A percentile compares a stretch with the other conserved stretches of the same genome.
Evolutionary conservation across 768 basidiomycete species (phyloP).

Genomic region (Leccinum boreale): DNA sequence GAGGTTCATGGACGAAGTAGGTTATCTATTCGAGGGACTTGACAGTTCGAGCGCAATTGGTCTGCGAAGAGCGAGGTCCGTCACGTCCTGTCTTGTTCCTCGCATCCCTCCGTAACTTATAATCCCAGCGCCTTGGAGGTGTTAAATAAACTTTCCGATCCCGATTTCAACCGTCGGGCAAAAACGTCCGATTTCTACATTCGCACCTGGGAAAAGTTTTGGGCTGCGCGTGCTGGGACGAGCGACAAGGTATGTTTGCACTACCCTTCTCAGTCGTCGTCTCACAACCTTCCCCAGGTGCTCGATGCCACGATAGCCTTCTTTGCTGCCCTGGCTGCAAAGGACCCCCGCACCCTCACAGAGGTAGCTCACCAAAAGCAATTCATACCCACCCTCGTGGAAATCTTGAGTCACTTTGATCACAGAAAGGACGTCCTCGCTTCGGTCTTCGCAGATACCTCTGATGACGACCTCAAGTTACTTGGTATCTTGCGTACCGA

Average conservation of each 20-base stretch:
- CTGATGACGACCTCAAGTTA: conserved; percentile 46
- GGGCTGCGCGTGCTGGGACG: conserved; percentile 53
- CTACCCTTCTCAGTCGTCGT: background rate
- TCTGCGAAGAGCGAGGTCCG: conserved; percentile 67
- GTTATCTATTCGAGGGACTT: conserved; percentile 82
- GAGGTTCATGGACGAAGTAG: conserved; percentile 79
- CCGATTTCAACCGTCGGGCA: conserved; percentile 75
- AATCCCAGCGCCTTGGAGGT: conserved; percentile 68
- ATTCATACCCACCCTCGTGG: conserved; percentile 43
- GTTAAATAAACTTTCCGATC: conserved; percentile 66
- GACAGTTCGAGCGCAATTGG: conserved; percentile 47
- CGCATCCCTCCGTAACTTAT: background rate
- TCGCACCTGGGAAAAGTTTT: conserved; percentile 66
- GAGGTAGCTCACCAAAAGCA: conserved; percentile 46
- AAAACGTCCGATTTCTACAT: conserved; percentile 71
- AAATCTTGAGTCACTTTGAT: conserved; percentile 34
- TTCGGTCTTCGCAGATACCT: conserved; percentile 33
- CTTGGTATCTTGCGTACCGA: conserved; percentile 59
- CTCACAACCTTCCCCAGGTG: conserved; percentile 39
- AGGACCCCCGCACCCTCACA: conserved; percentile 50
- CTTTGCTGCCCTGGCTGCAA: conserved; percentile 60
- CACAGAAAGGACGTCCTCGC: conserved; percentile 48
- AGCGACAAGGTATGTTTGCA: conserved; percentile 50
- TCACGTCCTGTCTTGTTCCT: background rate
- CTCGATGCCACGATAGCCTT: conserved; percentile 61